A percentile compares a stretch with the other conserved stretches of the same genome.
These are phyloP conservation scores for Arthrobotrys megalospora DNA, from an alignment of 2,329 filamentous ascomycete genomes.

Conservation along the genomic window DNA sequence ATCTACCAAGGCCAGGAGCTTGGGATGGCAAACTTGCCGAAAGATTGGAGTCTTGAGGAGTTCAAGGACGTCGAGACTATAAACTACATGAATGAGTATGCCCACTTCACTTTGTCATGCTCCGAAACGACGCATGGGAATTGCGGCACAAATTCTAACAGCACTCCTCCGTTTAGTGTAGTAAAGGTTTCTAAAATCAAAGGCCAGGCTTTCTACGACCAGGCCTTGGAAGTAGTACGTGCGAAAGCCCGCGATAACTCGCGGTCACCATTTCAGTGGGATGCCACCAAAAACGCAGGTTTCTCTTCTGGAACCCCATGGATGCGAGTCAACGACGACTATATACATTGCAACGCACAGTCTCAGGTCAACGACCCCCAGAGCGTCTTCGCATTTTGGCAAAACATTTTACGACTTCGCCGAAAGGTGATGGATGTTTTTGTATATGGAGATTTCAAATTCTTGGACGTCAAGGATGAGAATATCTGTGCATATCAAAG, in stretches of 20 bases:
- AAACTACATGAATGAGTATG: slow-evolving; percentile 9
- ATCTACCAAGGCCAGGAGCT: slow-evolving; percentile 81
- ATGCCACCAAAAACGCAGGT: slow-evolving; percentile 74
- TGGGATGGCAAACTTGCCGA: slow-evolving; percentile 75
- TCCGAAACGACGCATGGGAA: not conserved
- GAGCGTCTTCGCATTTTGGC: slow-evolving; percentile 76
- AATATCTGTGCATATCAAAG: slow-evolving; percentile 74
- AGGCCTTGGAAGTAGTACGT: slow-evolving; percentile 69
- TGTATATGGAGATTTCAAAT: slow-evolving; percentile 77
- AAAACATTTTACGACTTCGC: slow-evolving; percentile 73
- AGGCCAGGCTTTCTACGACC: slow-evolving; percentile 72
- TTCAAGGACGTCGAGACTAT: slow-evolving; percentile 77
- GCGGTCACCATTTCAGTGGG: slow-evolving; percentile 81
- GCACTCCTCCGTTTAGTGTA: too few relatives aligned
- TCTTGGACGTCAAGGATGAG: slow-evolving; percentile 70
- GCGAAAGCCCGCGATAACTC: slow-evolving; percentile 73
- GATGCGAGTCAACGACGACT: slow-evolving; percentile 79
- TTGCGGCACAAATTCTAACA: too few relatives aligned
- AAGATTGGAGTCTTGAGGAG: slow-evolving; percentile 75
- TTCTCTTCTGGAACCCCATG: slow-evolving; percentile 75
- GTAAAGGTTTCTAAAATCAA: slow-evolving; percentile 67
- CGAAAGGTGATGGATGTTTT: slow-evolving; percentile 76
- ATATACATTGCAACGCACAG: slow-evolving; percentile 75
- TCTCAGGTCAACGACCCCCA: slow-evolving; percentile 70
- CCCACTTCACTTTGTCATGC: not conserved